Percentiles rank a stretch among this genome's conserved stretches.
Evolutionary conservation across 345 rosid genomes (phyloP).

Genomic region (Citrus medica): DNA sequence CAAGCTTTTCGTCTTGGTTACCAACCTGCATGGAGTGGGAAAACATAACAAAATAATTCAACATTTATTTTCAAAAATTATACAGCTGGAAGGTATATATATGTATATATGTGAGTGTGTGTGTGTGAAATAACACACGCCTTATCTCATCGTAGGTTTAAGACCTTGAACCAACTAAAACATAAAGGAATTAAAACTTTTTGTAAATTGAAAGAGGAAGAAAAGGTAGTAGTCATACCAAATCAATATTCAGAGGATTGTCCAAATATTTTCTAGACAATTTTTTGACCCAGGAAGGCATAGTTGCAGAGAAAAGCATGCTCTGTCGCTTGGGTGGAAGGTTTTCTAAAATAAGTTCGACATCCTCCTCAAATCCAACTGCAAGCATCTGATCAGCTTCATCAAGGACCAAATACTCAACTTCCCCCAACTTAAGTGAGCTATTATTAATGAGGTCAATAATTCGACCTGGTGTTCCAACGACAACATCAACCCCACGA

Average conservation of each 20-base stretch:
- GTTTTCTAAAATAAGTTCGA: conserved; percentile 79
- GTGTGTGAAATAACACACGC: too few relatives aligned
- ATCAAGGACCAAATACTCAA: conserved; percentile 91
- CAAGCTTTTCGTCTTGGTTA: conserved; percentile 88
- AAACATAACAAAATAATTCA: not conserved
- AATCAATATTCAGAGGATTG: conserved; percentile 83
- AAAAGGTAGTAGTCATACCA: conserved; percentile 43
- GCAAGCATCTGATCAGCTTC: conserved; percentile 99
- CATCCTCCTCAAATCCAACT: conserved; percentile 95
- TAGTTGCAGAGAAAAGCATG: conserved; percentile 99
- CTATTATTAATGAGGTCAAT: conserved; percentile 77
- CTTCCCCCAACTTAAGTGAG: conserved; percentile 82
- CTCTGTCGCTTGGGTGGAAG: conserved; percentile 84
- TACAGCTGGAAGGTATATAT: not conserved
- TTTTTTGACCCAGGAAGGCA: conserved; percentile 97
- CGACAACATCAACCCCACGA: conserved; percentile 95
- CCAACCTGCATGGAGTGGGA: conserved; percentile 60
- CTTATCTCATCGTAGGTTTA: not conserved
- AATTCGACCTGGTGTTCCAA: conserved; percentile 96
- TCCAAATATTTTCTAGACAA: conserved; percentile 85
- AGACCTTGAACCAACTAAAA: not conserved
- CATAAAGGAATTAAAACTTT: not conserved
- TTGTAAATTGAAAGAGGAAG: not conserved
- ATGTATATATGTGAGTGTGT: not conserved
- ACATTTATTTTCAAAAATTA: not conserved